phyloP scores from a whole-genome alignment of 2,329 filamentous ascomycete genomes.

The Ophiostoma ulmi region DNA sequence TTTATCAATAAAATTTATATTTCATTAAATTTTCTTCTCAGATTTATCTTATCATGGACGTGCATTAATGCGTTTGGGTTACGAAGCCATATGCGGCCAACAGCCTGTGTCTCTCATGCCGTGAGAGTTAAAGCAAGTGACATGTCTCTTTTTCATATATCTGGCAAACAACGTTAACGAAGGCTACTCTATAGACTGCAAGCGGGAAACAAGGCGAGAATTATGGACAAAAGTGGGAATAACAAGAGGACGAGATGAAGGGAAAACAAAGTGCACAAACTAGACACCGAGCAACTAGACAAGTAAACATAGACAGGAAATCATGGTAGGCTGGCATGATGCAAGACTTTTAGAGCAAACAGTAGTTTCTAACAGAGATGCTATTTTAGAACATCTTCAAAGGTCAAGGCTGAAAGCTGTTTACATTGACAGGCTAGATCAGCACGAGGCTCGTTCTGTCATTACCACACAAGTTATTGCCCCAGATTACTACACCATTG shows the following conservation, averaged over 20 bases:
- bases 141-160: conserved; percentile 12
- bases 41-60: background rate
- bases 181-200: background rate
- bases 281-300: no score
- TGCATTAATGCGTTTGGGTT: conserved; percentile 1
- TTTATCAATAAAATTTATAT: background rate
- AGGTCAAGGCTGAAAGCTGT: background rate
- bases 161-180: background rate
- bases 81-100: background rate
- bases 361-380: background rate
- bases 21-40: background rate
- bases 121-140: conserved; percentile 17
- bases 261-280: background rate
- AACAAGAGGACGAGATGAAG: background rate
- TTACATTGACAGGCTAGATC: background rate
- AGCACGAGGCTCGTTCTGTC: background rate
- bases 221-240: background rate
- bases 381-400: background rate
- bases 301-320: background rate
- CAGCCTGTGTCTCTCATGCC: conserved; percentile 5
- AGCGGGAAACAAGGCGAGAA: conserved; percentile 3
- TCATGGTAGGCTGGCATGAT: background rate
- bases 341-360: background rate
- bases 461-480: background rate
- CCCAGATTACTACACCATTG: background rate